Evolutionary conservation across 2,329 filamentous ascomycete species (phyloP), one percentile per base, ranked within the genome.

Genomic region (Epicoccum nigrum): DNA sequence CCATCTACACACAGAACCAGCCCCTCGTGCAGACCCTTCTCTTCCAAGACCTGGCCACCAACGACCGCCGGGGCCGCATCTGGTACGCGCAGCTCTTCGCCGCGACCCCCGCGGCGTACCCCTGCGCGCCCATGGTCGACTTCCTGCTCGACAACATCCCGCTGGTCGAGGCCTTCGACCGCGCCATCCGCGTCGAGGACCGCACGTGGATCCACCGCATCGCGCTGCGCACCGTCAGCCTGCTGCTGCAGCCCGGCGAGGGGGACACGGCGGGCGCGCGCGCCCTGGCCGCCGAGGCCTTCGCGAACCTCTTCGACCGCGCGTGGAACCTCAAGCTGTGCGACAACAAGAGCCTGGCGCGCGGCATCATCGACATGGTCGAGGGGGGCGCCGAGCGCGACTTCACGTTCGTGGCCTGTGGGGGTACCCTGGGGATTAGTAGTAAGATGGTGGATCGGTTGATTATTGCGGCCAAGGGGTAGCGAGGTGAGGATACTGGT

Each of bases 21-120:
- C 9, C 15, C 7, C 28, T 48, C 1, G 23, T 45, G 9, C 45
- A 33, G n/a, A 45, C 39, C 2, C 19, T 54, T 1, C 45, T 54
- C 5, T 54, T 54, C 25, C 45, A 54, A 2, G 45, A 49, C 15
- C 16, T 54, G 21, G 40, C 43, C 25, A 54, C 34, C 6, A 39
- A 21, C 6, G 34, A 39, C 7, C 39, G 51, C 4, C 39, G 51
- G 5, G 45, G 51, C n/a, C 28, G 51, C 3, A 48, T 48, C 16
- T 54, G 51, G 51, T 54, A 54, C 25, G 51, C 45, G 4, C 51
- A 54, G 13, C 45, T 54, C 20, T 54, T 54, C 33, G 45, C 44
- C 2, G 39, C 51, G 0, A 35, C 48, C 19, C 45, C 51, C 15
- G 7, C 39, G 2, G 15, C 44, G 1, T 48, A 48, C 11, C 30